Conservation (phyloP, 192 early-diverging fungal genomes). For the Mortierella hygrophila region DNA sequence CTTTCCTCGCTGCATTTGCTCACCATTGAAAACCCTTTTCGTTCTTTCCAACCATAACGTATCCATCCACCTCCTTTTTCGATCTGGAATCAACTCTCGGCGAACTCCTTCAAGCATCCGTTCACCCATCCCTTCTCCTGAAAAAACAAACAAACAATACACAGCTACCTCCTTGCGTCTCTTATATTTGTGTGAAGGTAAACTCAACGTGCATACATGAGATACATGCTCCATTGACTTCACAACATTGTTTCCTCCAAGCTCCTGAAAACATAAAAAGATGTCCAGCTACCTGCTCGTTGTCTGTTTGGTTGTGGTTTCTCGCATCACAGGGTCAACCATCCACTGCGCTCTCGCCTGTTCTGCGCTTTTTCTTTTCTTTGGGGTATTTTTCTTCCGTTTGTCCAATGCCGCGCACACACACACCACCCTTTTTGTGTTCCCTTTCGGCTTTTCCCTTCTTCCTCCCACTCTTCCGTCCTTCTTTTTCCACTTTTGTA, state of each 20-base stretch:
- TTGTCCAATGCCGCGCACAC: no score
- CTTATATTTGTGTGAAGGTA: not conserved
- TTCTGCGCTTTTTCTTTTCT: no score
- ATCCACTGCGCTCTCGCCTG: no score
- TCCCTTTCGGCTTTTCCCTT: no score
- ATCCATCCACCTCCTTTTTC: not conserved
- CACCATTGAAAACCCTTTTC: no score
- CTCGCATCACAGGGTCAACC: no score
- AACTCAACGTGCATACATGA: not conserved
- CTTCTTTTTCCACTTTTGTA: no score
- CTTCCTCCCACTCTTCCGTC: no score
- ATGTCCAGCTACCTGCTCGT: no score
- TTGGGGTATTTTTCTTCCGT: no score
- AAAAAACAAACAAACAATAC: not conserved
- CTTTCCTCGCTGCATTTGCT: not conserved
- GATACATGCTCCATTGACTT: not conserved
- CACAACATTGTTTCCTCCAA: not conserved
- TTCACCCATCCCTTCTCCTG: not conserved
- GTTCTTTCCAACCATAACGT: not conserved
- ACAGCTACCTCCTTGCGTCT: not conserved
- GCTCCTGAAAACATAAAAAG: slow-evolving; percentile 8
- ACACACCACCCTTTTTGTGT: no score
- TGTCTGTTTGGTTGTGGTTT: no score
- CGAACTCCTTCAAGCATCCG: not conserved
- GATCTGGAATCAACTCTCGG: not conserved